Evolutionary conservation across 495 filamentous ascomycete genomes (phyloP).

Genomic region (Hyaloscypha finlandica): DNA sequence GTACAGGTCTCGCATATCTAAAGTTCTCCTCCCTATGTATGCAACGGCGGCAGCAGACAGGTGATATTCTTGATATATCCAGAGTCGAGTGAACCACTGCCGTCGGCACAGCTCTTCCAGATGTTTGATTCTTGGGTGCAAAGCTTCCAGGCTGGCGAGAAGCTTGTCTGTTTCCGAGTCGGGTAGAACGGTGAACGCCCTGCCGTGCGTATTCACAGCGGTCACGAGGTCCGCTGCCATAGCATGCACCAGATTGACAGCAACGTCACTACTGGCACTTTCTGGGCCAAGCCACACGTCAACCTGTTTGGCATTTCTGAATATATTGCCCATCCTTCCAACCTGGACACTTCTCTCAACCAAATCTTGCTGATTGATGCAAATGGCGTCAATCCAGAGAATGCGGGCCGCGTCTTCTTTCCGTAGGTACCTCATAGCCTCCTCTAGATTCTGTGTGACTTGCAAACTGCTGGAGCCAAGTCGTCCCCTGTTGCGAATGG

Average conservation of each 20-base stretch:
- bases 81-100: slow-evolving; percentile 11
- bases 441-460: neutral
- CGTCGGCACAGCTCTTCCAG: neutral
- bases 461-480: neutral
- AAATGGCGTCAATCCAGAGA: neutral
- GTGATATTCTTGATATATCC: slow-evolving; percentile 10
- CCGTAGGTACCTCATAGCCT: slow-evolving; percentile 1
- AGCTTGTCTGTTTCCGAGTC: neutral
- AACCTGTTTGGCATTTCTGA: slow-evolving; percentile 1
- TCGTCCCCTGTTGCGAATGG: neutral
- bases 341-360: slow-evolving; percentile 6
- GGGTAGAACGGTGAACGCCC: neutral
- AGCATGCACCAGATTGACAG: neutral
- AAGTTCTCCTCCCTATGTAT: neutral
- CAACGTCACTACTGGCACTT: neutral
- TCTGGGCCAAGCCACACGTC: slow-evolving; percentile 12
- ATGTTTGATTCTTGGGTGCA: neutral
- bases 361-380: neutral
- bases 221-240: neutral
- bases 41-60: neutral
- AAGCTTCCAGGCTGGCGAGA: neutral
- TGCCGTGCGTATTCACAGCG: neutral
- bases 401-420: neutral
- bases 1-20: neutral
- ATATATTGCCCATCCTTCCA: slow-evolving; percentile 5